Base-by-base conservation (phyloP, 352 stramenopile species). In the Globisporangium barbulae region DNA sequence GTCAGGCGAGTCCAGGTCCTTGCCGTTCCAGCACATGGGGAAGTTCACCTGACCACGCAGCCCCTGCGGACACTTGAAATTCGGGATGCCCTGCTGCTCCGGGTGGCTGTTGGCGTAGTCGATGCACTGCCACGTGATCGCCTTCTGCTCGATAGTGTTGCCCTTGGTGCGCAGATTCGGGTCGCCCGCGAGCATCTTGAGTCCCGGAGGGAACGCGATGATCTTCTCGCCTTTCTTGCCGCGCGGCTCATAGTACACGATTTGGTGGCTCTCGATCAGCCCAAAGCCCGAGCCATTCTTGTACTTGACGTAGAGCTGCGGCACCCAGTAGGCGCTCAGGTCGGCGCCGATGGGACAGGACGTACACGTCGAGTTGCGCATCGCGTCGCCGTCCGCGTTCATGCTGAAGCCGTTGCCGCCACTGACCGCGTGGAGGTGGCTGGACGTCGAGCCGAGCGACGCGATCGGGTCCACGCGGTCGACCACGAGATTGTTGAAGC, bases 221-320 rank as follows among this genome's bases (percentile, higher is more conserved):
- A 85, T 59, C 39, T 72, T 73, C 63, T 85, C 72, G 25, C 71
- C 64, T 2, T 60, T 68, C 9, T 54, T 69, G 12, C 64, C 60
- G 8, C 74, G 69, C 25, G 72, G 72, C 57, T 82, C 58, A 42
- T 85, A 82, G 70, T 85, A 82, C 28, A 82, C 74, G 54, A 81
- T 81, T 62, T 82, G 74, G 63, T 79, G 73, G 55, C 73, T 82
- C 65, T 85, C 72, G 4, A 85, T 69, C 25, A 82, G 59, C 10
- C 72, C 70, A 53, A 73, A 85, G n/a, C 76, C 76, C 12, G 76
- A 73, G 56, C 74, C 74, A 54, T 85, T 85, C 72, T 85, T 82
- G 66, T 75, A 82, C 33, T 80, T 80, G 22, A 82, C 74, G 57
- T 81, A 82, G 21, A 85, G 59, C 59, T 79, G 71, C 8, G 72